Evolutionary conservation across 768 basidiomycete species (phyloP).

Genomic region (Lactarius deliciosus): DNA sequence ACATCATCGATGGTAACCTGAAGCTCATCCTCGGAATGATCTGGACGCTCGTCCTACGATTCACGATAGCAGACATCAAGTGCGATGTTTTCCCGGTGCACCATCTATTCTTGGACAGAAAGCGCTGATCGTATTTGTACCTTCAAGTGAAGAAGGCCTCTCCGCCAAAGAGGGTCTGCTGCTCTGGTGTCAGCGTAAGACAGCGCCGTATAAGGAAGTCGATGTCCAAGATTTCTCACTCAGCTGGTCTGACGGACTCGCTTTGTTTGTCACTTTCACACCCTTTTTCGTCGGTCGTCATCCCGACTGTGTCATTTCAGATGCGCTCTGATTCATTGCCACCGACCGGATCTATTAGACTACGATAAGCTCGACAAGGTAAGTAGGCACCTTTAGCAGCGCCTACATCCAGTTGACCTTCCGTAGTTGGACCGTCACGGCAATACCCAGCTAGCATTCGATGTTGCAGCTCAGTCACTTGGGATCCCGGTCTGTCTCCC

Average conservation of each 20-base stretch:
- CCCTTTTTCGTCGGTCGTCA: not conserved
- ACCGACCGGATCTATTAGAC: conserved; percentile 93
- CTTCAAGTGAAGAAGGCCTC: conserved; percentile 90
- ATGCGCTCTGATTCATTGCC: conserved; percentile 95
- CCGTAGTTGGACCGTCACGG: conserved; percentile 71
- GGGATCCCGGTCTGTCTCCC: conserved; percentile 72
- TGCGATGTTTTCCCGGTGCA: conserved; percentile 39
- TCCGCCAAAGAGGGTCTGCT: conserved; percentile 97
- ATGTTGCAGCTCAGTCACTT: conserved; percentile 82
- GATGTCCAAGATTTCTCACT: conserved; percentile 90
- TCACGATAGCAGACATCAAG: conserved; percentile 99
- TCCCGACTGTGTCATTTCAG: conserved; percentile 43
- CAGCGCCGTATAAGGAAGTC: conserved; percentile 86
- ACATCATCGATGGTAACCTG: conserved; percentile 97
- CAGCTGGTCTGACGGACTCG: conserved; percentile 94
- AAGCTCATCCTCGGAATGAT: conserved; percentile 99
- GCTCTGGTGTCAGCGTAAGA: conserved; percentile 98
- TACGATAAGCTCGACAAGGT: conserved; percentile 86
- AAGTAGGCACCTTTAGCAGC: conserved; percentile 15
- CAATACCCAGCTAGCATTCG: conserved; percentile 87
- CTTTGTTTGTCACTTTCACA: conserved; percentile 63
- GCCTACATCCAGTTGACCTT: conserved; percentile 6
- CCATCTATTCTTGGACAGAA: not conserved
- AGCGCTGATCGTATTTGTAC: conserved; percentile 1
- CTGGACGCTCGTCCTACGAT: conserved; percentile 95